Evolutionary conservation across 805 yeast species (phyloP), one percentile per base, ranked within the genome.

Genomic region (Metschnikowia drakensbergensis): DNA sequence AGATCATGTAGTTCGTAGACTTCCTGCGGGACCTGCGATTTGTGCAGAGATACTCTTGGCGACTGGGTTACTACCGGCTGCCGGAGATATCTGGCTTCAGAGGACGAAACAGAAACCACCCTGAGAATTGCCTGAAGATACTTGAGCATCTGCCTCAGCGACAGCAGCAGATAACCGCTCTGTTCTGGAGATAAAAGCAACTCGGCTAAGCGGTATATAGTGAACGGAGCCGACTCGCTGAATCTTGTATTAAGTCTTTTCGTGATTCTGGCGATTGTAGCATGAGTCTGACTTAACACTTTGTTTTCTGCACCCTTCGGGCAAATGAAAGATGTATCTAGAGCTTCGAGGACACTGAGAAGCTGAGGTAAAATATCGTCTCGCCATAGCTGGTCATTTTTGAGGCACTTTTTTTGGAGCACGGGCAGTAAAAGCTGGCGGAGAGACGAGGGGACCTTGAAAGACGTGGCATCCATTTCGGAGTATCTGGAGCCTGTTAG

Each of bases 201-300:
- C 40, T 56, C 59, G 3, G 55, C 51, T 17, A 54, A 49, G 25
- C 59, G 50, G 28, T 44, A 54, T n/a, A 56, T 31, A 3, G 59
- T 56, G 41, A 53, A 56, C 5, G 59, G 59, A 8, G 59, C 57
- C 5, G 47, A 46, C 48, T 58, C 58, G 13, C 48, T 39, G 33
- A 71, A 58, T 42, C 66, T 65, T 29, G 65, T 69, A 27, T 54
- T 48, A 49, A 71, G 66, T 41, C 37, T 47, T 9, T 34, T 33
- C 29, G 33, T 31, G 33, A 54, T 46, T 25, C 33, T 45, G n/a
- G 33, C 46, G 29, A 51, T 31, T 4, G 51, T 42, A 7, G 9
- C 17, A 35, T 29, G 25, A 6, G 53, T 44, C 11, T 47, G 52
- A 37, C 43, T 51, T 4, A 13, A 17, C 3, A 54, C 51, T 9